Evolutionary conservation across 2,329 filamentous ascomycete genomes (phyloP), one percentile per base, ranked within the genome.

Genomic region (Neodidymelliopsis sp.): DNA sequence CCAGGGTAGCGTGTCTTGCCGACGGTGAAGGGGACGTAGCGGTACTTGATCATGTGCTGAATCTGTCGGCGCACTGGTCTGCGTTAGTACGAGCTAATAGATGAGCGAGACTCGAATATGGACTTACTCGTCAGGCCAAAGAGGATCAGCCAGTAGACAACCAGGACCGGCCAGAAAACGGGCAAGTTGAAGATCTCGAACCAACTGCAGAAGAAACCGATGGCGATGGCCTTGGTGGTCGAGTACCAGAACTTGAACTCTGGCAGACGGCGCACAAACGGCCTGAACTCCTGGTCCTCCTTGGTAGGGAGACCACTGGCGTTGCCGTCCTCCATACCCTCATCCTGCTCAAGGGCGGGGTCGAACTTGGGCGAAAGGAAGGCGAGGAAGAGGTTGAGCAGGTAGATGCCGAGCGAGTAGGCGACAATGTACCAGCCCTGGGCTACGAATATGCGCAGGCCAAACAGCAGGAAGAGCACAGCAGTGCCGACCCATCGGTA

Each of bases 211-310:
- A 87, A 60, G 73, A 97, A 96, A 27, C 83, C 86, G 67, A 97
- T 90, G 59, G 80, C 71, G 65, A 97, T 84, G 45, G 93, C 93
- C 69, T 91, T 85, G 47, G 93, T 97, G 43, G 93, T 91, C 67
- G 90, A 89, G 79, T 97, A 91, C 94, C 94, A 99, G 81, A 99
- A 99, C 83, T 99, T 99, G 84, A 99, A 99, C 77, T 99, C 94
- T 46, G 94, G 94, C 18, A 99, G 85, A 53, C 94, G 85, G 69
- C 94, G 86, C 72, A 99, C 97, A 71, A 99, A 99, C 3, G 94
- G 94, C 57, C 91, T 86, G 81, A 99, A 99, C 79, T 99, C 94
- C 70, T 99, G 92, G 70, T 97, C 93, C 65, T 91, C 87, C 79
- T 96, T 97, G 49, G 91, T 97, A 18, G 94, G 94, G 31, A 99